Base-by-base conservation (phyloP, 2,329 filamentous ascomycete species). In the Moelleriella libera region DNA sequence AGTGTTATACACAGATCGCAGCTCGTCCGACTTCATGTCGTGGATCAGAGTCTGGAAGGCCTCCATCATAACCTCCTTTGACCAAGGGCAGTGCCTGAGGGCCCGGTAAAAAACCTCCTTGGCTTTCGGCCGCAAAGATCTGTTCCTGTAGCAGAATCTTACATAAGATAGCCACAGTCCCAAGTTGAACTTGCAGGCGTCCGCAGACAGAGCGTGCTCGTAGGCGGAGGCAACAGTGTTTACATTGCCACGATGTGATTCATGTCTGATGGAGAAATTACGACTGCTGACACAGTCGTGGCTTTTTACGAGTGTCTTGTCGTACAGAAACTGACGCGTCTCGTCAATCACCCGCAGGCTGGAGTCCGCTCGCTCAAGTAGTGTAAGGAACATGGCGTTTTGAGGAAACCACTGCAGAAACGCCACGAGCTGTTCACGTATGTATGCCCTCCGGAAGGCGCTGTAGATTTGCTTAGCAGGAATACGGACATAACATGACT, bases 301-400 rank as follows among this genome's bases (percentile, higher is more conserved):
- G 6, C 49, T 45, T 12, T 58, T 54, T 5, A 59, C 52, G 2
- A 75, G 61, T 0, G 78, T 62, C 57, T 72, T 72, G 58, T 72
- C 70, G 21, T 72, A 64, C 9, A 89, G 67, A 7, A 85, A 64
- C 5, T 75, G 70, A n/a, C 85, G 79, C 21, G 94, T 77, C 14
- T 86, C 83, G 54, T 94, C 85, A 51, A 88, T 77, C 47, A 92
- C 74, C 29, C 82, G 76, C 42, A 87, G 77, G 6, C 82, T 77
- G 2, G 78, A 71, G 58, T 90, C 82, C 51, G 85, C 81, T 70
- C 82, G 85, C n/a, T 80, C 75, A 52, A 83, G 83, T 0, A 92
- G 66, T 1, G 75, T 70, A 1, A 94, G 71, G 51, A 96, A 82
- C 5, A 87, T 71, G 1, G 80, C 85, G 64, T 95, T 96, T 45